Evolutionary conservation across 2,329 filamentous ascomycete genomes (phyloP).

Genomic region (Sporothrix brunneoviolacea): DNA sequence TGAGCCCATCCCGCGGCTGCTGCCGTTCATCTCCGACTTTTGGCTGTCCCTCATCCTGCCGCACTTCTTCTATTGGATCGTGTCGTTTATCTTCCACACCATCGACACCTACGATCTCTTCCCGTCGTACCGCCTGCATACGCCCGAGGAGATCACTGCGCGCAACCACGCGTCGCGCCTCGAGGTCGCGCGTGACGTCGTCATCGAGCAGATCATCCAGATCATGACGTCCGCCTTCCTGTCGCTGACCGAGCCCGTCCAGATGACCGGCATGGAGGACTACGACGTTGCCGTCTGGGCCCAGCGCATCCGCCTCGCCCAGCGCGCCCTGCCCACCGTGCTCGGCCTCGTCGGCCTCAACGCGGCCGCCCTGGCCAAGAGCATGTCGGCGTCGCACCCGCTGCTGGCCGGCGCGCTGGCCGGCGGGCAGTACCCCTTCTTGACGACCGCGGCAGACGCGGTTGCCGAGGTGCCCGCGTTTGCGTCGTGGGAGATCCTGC

Average conservation of each 20-base stretch:
- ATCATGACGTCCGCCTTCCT: slow-evolving; percentile 63
- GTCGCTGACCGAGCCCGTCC: slow-evolving; percentile 63
- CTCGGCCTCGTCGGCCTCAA: slow-evolving; percentile 71
- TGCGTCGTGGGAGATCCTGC: slow-evolving; percentile 70
- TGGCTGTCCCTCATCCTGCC: slow-evolving; percentile 70
- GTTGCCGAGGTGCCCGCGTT: slow-evolving; percentile 63
- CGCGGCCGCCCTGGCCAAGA: slow-evolving; percentile 66
- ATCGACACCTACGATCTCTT: slow-evolving; percentile 83
- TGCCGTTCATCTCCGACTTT: slow-evolving; percentile 75
- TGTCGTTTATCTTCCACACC: slow-evolving; percentile 80
- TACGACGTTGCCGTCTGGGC: slow-evolving; percentile 91
- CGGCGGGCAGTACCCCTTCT: slow-evolving; percentile 73
- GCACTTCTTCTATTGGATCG: slow-evolving; percentile 77
- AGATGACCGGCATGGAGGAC: slow-evolving; percentile 69
- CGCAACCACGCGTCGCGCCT: slow-evolving; percentile 80
- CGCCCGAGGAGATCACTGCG: slow-evolving; percentile 80
- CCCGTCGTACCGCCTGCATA: slow-evolving; percentile 88
- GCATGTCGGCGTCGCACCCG: slow-evolving; percentile 63
- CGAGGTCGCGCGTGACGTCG: slow-evolving; percentile 83
- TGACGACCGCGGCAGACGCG: slow-evolving; percentile 43
- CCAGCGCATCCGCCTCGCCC: slow-evolving; percentile 68
- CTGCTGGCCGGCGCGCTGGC: slow-evolving; percentile 67
- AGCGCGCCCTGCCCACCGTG: slow-evolving; percentile 67
- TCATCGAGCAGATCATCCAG: slow-evolving; percentile 89
- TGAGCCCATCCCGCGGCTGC: slow-evolving; percentile 60